Evolutionary conservation across 2,329 filamentous ascomycete species (phyloP).

Genomic region (Trichophyton equinum): DNA sequence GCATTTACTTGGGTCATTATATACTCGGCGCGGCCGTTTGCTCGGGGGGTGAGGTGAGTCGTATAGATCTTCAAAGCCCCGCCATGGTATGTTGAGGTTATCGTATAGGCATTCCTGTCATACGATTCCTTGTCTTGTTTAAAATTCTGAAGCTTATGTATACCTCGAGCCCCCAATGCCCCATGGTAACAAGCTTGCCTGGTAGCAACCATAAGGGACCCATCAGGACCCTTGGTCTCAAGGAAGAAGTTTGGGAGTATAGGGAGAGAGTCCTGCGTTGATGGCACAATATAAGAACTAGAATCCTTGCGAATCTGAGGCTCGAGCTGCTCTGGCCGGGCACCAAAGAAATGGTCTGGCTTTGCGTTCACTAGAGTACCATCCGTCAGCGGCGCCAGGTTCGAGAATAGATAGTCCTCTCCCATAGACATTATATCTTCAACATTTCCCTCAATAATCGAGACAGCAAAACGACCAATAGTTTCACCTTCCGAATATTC

Average conservation of each 20-base stretch:
- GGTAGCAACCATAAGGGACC: conserved; percentile 19
- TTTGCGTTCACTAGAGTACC: conserved; percentile 18
- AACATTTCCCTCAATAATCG: conserved; percentile 14
- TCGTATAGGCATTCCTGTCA: conserved; percentile 30
- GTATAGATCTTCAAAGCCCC: conserved; percentile 8
- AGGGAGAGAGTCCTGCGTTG: conserved; percentile 19
- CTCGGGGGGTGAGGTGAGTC: neutral
- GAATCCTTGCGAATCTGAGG: conserved; percentile 18
- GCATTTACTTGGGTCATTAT: conserved; percentile 13
- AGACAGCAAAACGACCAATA: conserved; percentile 23
- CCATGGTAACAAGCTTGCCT: conserved; percentile 30
- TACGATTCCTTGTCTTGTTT: conserved; percentile 21
- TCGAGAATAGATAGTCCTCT: conserved; percentile 22
- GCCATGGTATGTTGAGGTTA: conserved; percentile 18
- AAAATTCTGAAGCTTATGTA: conserved; percentile 30
- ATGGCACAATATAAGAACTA: conserved; percentile 20
- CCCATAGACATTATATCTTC: conserved; percentile 13
- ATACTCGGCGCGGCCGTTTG: conserved; percentile 5
- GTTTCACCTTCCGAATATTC: conserved; percentile 20
- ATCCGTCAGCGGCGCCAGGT: conserved; percentile 27
- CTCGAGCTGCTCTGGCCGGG: conserved; percentile 19
- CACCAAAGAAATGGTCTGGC: conserved; percentile 23
- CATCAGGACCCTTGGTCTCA: conserved; percentile 28
- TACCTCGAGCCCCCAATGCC: conserved; percentile 27
- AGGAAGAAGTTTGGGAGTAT: conserved; percentile 34